Base-by-base conservation (phyloP, 768 basidiomycete species). In the Xanthoconium stramineum region DNA sequence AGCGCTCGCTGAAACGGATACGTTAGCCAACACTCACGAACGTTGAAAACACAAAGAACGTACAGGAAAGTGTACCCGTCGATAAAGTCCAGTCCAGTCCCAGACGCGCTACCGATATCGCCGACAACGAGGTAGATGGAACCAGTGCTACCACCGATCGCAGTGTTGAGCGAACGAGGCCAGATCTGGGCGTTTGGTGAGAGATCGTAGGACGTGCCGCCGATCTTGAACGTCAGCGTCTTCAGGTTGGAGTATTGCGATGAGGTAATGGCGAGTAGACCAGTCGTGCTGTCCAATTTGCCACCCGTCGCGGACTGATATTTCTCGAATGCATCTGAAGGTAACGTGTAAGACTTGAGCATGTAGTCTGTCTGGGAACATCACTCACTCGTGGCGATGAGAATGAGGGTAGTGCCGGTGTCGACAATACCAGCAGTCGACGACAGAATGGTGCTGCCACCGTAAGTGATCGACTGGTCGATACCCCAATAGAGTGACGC, bases 1-100 rank as follows among this genome's bases (percentile, higher is more conserved):
- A 80, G 29, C 80, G 74, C 60, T 80, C 70, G 5, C 69, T 68
- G 20, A 30, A 24, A 12, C n/a, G n/a, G n/a, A n/a, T n/a, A n/a
- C n/a, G n/a, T n/a, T n/a, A n/a, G 7, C 14, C 8, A 12, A 12
- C 12, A 28, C 6, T 12, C 19, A 19, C 24, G 3, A 7, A 37
- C n/a, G n/a, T n/a, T n/a, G 10, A 7, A 14, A 12, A 14, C 15
- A 10, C 0, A 35, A 17, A 9, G 33, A 6, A 59, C 57, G 6
- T 15, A 61, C 62, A 69, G 42, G 40, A 59, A 56, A 9, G 46
- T 17, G 24, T 58, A 67, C 5, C 70, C 65, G 3, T 50, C 55
- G 13, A 62, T 20, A 43, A 70, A 66, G 57, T 63, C 61, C 0
- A 68, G 11, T 3, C 58, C 62, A 10, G 38, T 28, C 6, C 69